phyloP scores from a whole-genome alignment of 345 rosid genomes.

The Gynandropsis gynandra region DNA sequence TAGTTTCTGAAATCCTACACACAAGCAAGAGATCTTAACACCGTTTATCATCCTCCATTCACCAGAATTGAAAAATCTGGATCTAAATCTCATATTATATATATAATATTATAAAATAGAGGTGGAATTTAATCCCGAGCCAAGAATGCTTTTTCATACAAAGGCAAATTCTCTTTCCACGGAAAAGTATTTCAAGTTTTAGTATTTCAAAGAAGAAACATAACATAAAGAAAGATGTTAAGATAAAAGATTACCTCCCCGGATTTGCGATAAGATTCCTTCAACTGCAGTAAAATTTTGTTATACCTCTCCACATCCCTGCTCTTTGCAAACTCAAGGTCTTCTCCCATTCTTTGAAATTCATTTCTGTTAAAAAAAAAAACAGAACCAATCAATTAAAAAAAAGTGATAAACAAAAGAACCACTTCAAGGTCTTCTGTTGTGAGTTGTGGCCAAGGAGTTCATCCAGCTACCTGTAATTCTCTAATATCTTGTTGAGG shows the following conservation, averaged over 20 bases:
- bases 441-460: constrained; percentile 6
- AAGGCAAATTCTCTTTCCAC: constrained; percentile 2
- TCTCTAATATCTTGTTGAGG: constrained; percentile 62
- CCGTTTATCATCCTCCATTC: constrained; percentile 7
- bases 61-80: not conserved
- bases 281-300: constrained; percentile 47
- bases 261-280: constrained; percentile 52
- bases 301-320: constrained; percentile 61
- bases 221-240: constrained; percentile 7
- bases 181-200: not conserved
- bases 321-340: constrained; percentile 62
- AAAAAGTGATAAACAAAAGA: constrained; percentile 6
- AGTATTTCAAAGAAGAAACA: not conserved
- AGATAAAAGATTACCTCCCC: constrained; percentile 46
- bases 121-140: constrained; percentile 11
- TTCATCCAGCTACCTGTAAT: constrained; percentile 51
- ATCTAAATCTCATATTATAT: constrained; percentile 2
- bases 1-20: not conserved
- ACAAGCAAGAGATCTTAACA: too few relatives aligned
- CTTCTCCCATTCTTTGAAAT: constrained; percentile 65
- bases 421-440: too few relatives aligned
- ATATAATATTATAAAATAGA: not conserved
- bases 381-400: constrained; percentile 3
- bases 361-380: constrained; percentile 39
- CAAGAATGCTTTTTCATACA: constrained; percentile 4